Evolutionary conservation across 148 eudicot genomes (phyloP).

Genomic region (Silene conica): DNA sequence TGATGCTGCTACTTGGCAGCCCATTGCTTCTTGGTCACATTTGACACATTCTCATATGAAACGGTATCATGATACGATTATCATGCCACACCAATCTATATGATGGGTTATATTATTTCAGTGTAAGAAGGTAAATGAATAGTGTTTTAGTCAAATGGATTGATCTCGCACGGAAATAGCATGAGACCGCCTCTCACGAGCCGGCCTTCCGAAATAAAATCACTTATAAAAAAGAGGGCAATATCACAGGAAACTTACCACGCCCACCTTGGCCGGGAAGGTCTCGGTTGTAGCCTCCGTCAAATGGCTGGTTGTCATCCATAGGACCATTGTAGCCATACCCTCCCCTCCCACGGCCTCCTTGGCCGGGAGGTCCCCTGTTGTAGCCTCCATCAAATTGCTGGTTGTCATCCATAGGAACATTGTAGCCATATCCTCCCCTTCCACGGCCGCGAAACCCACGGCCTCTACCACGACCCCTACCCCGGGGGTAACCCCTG

Average conservation of each 20-base stretch:
- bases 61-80: no score
- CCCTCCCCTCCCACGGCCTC: slow-evolving; percentile 44
- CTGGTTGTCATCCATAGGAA: slow-evolving; percentile 37
- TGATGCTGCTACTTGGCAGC: no score
- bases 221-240: neutral
- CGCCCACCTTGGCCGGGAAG: slow-evolving; percentile 44
- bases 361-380: slow-evolving; percentile 44
- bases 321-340: slow-evolving; percentile 12
- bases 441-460: slow-evolving; percentile 50
- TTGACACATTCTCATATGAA: no score
- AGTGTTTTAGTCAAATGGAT: neutral
- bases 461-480: slow-evolving; percentile 89
- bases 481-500: slow-evolving; percentile 65
- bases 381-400: slow-evolving; percentile 52
- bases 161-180: neutral
- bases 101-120: no score
- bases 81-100: no score
- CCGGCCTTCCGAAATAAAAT: no score
- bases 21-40: no score
- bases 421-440: slow-evolving; percentile 16
- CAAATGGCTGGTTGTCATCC: slow-evolving; percentile 29
- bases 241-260: slow-evolving; percentile 30
- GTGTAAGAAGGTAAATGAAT: no score
- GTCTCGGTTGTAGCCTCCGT: slow-evolving; percentile 54
- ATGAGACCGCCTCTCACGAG: no score